phyloP scores from a whole-genome alignment of 2,329 filamentous ascomycete genomes.

The Aspergillus glaucus region DNA sequence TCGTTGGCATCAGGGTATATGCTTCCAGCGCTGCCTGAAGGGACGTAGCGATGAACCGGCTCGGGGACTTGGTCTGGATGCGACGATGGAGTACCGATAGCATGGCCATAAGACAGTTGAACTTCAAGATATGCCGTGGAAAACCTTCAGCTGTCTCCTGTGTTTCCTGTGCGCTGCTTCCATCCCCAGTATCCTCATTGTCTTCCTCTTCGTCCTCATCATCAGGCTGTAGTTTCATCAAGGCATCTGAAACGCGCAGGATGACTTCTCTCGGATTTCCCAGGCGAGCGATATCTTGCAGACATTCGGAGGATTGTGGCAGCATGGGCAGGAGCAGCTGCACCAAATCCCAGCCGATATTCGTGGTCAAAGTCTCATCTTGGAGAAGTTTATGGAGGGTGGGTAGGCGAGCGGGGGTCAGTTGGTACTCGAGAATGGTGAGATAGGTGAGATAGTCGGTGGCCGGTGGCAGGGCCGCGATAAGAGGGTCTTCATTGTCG shows the following conservation, averaged over 20 bases:
- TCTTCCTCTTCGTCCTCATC: slow-evolving; percentile 28
- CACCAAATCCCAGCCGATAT: slow-evolving; percentile 63
- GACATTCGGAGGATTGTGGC: slow-evolving; percentile 52
- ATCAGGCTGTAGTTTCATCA: slow-evolving; percentile 50
- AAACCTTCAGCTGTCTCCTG: slow-evolving; percentile 16
- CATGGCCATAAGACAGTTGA: slow-evolving; percentile 43
- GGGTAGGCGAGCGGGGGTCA: slow-evolving; percentile 53
- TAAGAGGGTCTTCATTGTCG: slow-evolving; percentile 43
- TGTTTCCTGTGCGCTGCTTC: slow-evolving; percentile 8
- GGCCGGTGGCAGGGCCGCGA: slow-evolving; percentile 54
- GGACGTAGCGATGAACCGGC: slow-evolving; percentile 58
- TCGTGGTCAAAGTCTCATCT: slow-evolving; percentile 54
- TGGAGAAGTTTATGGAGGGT: slow-evolving; percentile 54
- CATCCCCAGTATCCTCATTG: slow-evolving; percentile 19
- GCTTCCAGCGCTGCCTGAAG: slow-evolving; percentile 56
- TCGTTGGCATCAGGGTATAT: slow-evolving; percentile 51
- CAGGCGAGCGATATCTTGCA: slow-evolving; percentile 55
- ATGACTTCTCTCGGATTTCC: slow-evolving; percentile 62
- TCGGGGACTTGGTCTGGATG: slow-evolving; percentile 59
- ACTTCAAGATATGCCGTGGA: slow-evolving; percentile 31
- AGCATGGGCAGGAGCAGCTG: slow-evolving; percentile 56
- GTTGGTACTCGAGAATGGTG: slow-evolving; percentile 59
- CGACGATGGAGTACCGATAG: slow-evolving; percentile 53
- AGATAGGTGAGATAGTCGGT: slow-evolving; percentile 63
- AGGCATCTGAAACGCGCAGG: slow-evolving; percentile 55